Percentiles rank a stretch among this genome's conserved stretches.
phyloP scores from a whole-genome alignment of 2,329 filamentous ascomycete species.

The Pyricularia pennisetigena region DNA sequence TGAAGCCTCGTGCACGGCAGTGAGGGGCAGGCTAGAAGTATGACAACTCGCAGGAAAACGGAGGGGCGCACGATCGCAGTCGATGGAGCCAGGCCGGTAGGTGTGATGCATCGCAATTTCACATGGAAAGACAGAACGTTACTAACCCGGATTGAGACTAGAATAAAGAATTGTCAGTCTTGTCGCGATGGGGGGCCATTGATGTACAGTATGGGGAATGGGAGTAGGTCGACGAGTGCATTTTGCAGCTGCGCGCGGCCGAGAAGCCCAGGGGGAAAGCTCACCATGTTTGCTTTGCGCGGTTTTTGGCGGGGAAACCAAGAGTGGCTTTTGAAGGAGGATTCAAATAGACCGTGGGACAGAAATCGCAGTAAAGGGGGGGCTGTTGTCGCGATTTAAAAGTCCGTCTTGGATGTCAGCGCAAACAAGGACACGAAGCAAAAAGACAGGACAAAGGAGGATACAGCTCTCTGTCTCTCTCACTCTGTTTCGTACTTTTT shows the following conservation, averaged over 20 bases:
- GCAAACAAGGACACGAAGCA: neutral
- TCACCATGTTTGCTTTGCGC: conserved; percentile 4
- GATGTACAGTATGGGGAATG: neutral
- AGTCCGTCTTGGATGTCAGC: neutral
- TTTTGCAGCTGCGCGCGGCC: neutral
- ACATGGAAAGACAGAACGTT: neutral
- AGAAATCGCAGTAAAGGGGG: neutral
- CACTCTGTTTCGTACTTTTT: neutral
- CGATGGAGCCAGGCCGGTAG: neutral
- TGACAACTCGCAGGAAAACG: neutral
- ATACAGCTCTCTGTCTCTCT: neutral
- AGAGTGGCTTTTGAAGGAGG: neutral
- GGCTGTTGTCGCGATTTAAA: neutral
- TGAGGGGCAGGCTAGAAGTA: neutral
- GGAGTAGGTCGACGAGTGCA: neutral
- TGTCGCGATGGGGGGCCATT: neutral
- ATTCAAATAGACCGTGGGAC: neutral
- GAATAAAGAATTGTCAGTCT: neutral
- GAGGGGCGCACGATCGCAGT: neutral
- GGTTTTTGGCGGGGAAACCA: conserved; percentile 2
- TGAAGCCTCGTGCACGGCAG: neutral
- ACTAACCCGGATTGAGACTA: conserved; percentile 64
- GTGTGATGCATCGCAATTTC: neutral
- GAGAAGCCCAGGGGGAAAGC: neutral
- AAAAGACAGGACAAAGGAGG: neutral